Percentiles rank a stretch among this genome's conserved stretches.
Conservation (phyloP, 345 rosid species). For the Gossypium turneri region DNA sequence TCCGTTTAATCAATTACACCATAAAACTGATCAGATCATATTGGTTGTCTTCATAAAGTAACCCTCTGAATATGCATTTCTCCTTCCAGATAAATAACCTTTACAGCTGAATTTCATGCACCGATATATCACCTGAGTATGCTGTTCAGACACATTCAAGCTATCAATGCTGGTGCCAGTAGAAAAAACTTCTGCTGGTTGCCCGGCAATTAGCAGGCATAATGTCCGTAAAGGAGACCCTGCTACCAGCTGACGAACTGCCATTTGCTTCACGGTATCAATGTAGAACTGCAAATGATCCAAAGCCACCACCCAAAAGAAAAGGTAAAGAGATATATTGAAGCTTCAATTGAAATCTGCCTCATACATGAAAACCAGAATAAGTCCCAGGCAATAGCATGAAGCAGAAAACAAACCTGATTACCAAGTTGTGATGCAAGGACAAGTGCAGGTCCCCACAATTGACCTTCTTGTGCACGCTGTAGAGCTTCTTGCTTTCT, state of each 20-base stretch:
- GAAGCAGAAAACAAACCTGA: conserved; percentile 52
- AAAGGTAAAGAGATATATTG: not conserved
- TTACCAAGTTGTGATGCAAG: conserved; percentile 93
- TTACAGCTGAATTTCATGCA: conserved; percentile 3
- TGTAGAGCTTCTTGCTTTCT: conserved; percentile 75
- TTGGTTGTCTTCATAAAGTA: not conserved
- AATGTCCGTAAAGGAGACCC: conserved; percentile 97
- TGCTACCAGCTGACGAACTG: conserved; percentile 76
- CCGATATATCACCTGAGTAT: conserved; percentile 50
- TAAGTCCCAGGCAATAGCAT: not conserved
- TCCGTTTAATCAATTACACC: not conserved
- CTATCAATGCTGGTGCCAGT: conserved; percentile 27
- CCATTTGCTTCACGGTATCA: conserved; percentile 95
- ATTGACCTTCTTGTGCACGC: conserved; percentile 85
- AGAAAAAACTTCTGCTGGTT: conserved; percentile 87
- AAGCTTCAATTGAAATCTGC: conserved; percentile 6
- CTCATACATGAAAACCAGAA: conserved; percentile 8
- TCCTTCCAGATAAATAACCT: not conserved
- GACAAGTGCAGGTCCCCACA: conserved; percentile 99
- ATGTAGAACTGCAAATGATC: conserved; percentile 67
- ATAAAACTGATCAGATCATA: conserved; percentile 4
- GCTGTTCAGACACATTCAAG: conserved; percentile 39
- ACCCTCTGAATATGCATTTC: not conserved
- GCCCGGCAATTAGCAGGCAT: conserved; percentile 93
- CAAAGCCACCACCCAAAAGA: conserved; percentile 21